Conservation (phyloP, 495 filamentous ascomycete genomes). For the Acidomyces sp. region DNA sequence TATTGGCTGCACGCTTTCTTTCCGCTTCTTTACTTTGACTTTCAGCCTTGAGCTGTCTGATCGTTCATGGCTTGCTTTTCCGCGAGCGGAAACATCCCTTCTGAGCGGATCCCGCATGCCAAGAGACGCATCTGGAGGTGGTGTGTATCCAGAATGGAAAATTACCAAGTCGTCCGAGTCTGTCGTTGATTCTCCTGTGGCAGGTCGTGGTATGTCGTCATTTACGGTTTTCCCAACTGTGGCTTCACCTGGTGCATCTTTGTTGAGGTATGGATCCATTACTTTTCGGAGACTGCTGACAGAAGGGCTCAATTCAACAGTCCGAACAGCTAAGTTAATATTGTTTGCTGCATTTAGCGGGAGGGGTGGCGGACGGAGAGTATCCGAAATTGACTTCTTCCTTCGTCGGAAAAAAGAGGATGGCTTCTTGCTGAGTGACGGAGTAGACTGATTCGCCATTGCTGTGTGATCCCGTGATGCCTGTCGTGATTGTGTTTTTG, state of each 20-base stretch:
- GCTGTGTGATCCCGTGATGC: conserved; percentile 3
- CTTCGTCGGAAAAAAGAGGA: conserved; percentile 85
- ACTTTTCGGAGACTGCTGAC: conserved; percentile 74
- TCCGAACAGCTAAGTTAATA: conserved; percentile 22
- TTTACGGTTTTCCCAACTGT: background rate
- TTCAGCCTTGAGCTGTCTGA: conserved; percentile 7
- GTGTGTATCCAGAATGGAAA: conserved; percentile 55
- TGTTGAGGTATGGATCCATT: conserved; percentile 70
- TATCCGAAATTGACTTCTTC: conserved; percentile 68
- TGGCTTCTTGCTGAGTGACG: conserved; percentile 70
- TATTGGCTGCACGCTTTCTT: background rate
- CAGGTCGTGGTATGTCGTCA: conserved; percentile 14
- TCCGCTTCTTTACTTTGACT: conserved; percentile 18
- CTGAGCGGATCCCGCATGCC: conserved; percentile 25
- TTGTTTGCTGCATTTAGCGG: conserved; percentile 22
- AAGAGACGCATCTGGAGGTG: conserved; percentile 45
- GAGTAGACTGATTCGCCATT: conserved; percentile 18
- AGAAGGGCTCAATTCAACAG: conserved; percentile 48
- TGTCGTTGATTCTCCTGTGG: conserved; percentile 20
- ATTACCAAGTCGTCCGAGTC: conserved; percentile 26
- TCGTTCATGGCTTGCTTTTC: background rate
- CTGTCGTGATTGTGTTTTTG: background rate
- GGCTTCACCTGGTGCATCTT: background rate
- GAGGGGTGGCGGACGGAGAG: conserved; percentile 35
- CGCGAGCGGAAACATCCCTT: background rate